These are phyloP conservation scores for Clonostachys solani DNA, from an alignment of 2,329 filamentous ascomycete genomes.

Conservation along the genomic window DNA sequence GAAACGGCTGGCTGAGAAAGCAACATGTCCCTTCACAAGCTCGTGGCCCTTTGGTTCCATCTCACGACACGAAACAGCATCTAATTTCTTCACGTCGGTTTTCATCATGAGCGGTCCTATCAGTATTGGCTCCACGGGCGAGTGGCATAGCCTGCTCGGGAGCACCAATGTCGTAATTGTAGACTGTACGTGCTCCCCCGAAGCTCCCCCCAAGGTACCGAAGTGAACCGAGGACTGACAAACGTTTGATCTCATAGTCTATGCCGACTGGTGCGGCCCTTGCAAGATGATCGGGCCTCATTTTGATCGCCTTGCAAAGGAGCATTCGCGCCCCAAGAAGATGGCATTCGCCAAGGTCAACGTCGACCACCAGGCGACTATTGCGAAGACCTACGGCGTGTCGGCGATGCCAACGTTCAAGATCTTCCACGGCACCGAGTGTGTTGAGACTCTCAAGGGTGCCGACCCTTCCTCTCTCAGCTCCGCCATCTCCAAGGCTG, in stretches of 20 bases:
- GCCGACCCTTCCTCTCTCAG: conserved; percentile 75
- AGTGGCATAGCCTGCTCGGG: conserved; percentile 70
- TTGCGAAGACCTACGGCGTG: conserved; percentile 74
- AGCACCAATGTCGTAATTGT: conserved; percentile 78
- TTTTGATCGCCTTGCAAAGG: conserved; percentile 77
- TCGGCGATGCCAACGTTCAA: conserved; percentile 93
- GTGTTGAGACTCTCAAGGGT: conserved; percentile 74
- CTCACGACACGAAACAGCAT: neutral
- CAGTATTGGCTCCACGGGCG: conserved; percentile 58
- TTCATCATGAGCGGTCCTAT: conserved; percentile 40
- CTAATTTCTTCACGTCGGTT: neutral
- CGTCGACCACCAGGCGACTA: conserved; percentile 75
- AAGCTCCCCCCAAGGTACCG: neutral
- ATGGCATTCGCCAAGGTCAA: conserved; percentile 92
- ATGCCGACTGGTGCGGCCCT: conserved; percentile 91
- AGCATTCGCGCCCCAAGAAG: conserved; percentile 74
- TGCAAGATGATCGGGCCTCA: conserved; percentile 89
- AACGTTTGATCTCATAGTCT: conserved; percentile 56
- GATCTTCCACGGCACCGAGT: conserved; percentile 73
- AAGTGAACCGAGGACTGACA: neutral
- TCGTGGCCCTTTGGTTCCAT: too few species aligned
- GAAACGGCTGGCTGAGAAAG: too few species aligned
- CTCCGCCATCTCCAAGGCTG: conserved; percentile 68
- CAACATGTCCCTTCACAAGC: too few species aligned
- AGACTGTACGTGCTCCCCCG: conserved; percentile 65